Conservation (phyloP, 192 early-diverging fungal species). For the Rhizophagus clarus region DNA sequence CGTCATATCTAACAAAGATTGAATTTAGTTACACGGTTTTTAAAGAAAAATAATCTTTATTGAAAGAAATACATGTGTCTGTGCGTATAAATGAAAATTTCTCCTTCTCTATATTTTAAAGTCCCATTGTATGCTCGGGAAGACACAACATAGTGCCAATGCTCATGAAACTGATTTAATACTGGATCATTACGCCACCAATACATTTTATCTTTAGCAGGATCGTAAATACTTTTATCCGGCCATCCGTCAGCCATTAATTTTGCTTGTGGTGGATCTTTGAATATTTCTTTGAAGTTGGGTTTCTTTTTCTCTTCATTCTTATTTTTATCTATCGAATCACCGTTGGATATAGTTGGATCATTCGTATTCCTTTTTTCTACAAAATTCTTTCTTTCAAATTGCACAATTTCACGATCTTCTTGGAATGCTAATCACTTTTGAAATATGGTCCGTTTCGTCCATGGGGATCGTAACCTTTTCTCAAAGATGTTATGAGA, state of each 20-base stretch:
- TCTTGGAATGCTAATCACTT: background rate
- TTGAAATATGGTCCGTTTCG: background rate
- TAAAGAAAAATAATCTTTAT: too few species aligned
- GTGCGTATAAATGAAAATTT: constrained; percentile 20
- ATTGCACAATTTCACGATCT: background rate
- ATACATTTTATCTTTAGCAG: background rate
- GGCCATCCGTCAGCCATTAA: background rate
- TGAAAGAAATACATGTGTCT: background rate
- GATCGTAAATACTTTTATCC: constrained; percentile 2
- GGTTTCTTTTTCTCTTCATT: background rate
- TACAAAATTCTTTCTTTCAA: background rate
- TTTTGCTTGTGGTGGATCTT: constrained; percentile 2
- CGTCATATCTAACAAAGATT: background rate
- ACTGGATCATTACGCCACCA: constrained; percentile 23
- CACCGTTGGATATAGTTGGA: too few species aligned
- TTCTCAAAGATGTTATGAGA: background rate
- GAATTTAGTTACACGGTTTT: too few species aligned
- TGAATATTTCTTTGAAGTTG: background rate
- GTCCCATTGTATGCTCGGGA: background rate
- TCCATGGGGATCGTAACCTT: background rate
- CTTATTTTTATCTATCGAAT: background rate
- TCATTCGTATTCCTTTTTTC: background rate
- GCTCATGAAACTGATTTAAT: constrained; percentile 5
- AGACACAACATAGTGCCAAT: background rate
- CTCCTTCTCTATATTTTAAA: background rate